These are phyloP conservation scores for Chalciporus sp. DNA, from an alignment of 1,284 basidiomycete genomes.

Conservation along the genomic window DNA sequence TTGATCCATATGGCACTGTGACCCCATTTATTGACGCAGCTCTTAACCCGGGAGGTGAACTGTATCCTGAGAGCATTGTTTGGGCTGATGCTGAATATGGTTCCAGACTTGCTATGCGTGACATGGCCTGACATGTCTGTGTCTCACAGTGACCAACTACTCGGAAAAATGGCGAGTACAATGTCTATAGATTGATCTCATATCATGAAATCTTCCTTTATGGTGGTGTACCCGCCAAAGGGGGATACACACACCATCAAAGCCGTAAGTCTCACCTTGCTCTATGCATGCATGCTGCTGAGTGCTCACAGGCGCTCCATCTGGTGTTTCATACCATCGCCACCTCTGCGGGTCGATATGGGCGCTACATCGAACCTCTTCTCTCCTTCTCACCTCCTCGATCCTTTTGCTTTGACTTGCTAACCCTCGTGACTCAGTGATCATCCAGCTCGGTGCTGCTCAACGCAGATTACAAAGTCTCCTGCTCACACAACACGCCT, in stretches of 20 bases:
- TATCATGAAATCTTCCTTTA: conserved; percentile 52
- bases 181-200: neutral
- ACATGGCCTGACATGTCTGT: conserved; percentile 97
- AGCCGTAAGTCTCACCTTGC: conserved; percentile 53
- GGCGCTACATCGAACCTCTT: conserved; percentile 90
- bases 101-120: conserved; percentile 86
- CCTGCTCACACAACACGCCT: conserved; percentile 93
- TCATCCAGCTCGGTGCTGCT: conserved; percentile 80
- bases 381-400: conserved; percentile 72
- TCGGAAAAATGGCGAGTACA: conserved; percentile 88
- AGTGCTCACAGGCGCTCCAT: conserved; percentile 71
- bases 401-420: neutral
- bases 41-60: conserved; percentile 81
- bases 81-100: conserved; percentile 1
- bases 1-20: conserved; percentile 98
- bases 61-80: neutral
- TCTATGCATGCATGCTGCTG: conserved; percentile 3
- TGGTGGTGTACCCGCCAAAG: conserved; percentile 89
- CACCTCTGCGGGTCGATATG: conserved; percentile 88
- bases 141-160: conserved; percentile 90
- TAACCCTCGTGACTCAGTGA: neutral
- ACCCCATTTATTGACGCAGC: conserved; percentile 97
- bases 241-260: conserved; percentile 97
- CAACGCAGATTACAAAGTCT: conserved; percentile 83
- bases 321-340: conserved; percentile 87